These are phyloP conservation scores for Lindgomyces ingoldianus DNA, from an alignment of 495 filamentous ascomycete species.

Conservation along the genomic window DNA sequence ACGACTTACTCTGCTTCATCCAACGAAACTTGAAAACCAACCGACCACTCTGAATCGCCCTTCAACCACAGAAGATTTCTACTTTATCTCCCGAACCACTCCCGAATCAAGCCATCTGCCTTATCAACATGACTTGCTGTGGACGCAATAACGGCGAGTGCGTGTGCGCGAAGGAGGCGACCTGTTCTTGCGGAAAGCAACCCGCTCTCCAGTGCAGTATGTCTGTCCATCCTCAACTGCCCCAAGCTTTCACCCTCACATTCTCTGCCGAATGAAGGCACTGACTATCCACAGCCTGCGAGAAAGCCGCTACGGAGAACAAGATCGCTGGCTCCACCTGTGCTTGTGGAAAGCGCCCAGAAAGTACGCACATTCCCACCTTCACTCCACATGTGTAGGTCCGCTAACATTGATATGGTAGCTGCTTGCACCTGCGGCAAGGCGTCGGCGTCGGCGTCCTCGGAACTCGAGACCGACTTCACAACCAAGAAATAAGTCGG, in stretches of 20 bases:
- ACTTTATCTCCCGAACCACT: background rate
- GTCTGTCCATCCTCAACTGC: constrained; percentile 3
- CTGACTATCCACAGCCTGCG: constrained; percentile 54
- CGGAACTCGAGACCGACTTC: constrained; percentile 75
- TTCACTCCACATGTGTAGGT: background rate
- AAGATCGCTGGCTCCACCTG: constrained; percentile 65
- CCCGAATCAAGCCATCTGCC: background rate
- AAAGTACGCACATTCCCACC: constrained; percentile 54
- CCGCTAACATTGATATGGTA: constrained; percentile 42
- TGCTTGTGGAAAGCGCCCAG: constrained; percentile 72
- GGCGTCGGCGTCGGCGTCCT: constrained; percentile 55
- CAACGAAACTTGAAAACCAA: no score
- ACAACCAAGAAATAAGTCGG: constrained; percentile 58
- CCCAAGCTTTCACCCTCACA: background rate
- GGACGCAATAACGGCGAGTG: constrained; percentile 58
- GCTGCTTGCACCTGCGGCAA: constrained; percentile 85
- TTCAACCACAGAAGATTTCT: background rate
- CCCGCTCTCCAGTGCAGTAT: constrained; percentile 74
- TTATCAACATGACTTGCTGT: constrained; percentile 64
- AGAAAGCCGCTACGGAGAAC: constrained; percentile 77
- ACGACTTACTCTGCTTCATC: background rate
- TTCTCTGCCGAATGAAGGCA: background rate
- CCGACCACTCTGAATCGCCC: no score
- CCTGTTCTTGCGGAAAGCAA: constrained; percentile 87
- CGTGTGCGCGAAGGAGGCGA: constrained; percentile 65